A percentile compares a stretch with the other conserved stretches of the same genome.
These are phyloP conservation scores for Naegleria fowleri DNA, from an alignment of 208 protist species.

Conservation along the genomic window DNA sequence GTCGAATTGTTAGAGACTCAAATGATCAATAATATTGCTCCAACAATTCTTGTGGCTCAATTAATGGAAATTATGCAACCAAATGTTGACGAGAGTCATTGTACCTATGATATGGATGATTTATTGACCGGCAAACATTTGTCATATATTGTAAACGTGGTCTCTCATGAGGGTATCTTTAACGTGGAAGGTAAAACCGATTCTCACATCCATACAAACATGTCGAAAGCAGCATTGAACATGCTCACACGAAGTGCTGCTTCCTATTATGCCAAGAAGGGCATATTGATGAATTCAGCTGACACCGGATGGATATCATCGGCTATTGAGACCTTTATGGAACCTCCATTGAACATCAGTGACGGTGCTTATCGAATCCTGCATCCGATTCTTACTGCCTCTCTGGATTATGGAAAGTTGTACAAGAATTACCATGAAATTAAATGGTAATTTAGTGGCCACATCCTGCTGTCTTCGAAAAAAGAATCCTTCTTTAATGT, in stretches of 20 bases:
- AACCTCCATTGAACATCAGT: conserved; percentile 81
- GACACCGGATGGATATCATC: conserved; percentile 95
- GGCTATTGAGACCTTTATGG: conserved; percentile 59
- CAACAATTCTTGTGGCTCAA: neutral
- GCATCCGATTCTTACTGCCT: conserved; percentile 81
- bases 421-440: conserved; percentile 52
- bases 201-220: conserved; percentile 94
- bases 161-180: conserved; percentile 46
- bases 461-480: no score
- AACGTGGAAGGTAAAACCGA: conserved; percentile 54
- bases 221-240: conserved; percentile 96
- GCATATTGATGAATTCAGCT: conserved; percentile 95
- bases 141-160: neutral
- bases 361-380: conserved; percentile 90
- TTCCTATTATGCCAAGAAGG: conserved; percentile 70
- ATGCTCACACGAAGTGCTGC: conserved; percentile 94
- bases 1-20: conserved; percentile 23
- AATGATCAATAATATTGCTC: conserved; percentile 28
- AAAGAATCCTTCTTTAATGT: no score
- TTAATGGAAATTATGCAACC: neutral
- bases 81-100: neutral
- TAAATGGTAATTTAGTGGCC: neutral
- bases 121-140: neutral
- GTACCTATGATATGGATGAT: neutral
- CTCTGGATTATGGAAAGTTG: conserved; percentile 65